Evolutionary conservation across 768 basidiomycete genomes (phyloP).

Genomic region (Clitopilus passeckerianus): DNA sequence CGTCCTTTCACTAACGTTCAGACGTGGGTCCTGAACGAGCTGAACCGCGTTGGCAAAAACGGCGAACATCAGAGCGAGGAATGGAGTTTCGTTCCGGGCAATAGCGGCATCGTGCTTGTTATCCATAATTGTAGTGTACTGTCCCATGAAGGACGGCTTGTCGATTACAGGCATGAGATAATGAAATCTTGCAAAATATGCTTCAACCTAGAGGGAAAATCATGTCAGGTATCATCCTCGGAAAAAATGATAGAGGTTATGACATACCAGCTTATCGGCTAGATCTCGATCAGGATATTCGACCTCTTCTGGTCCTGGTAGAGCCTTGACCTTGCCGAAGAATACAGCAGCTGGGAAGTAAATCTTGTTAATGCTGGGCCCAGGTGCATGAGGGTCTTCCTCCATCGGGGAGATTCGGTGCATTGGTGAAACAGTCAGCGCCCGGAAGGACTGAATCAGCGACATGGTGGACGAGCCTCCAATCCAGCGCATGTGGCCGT

Average conservation of each 20-base stretch:
- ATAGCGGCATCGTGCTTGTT: slow-evolving; percentile 47
- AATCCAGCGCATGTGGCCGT: slow-evolving; percentile 90
- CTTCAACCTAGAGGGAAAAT: slow-evolving; percentile 55
- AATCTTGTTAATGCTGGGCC: slow-evolving; percentile 76
- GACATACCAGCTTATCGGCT: slow-evolving; percentile 78
- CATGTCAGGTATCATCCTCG: slow-evolving; percentile 15
- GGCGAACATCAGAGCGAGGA: slow-evolving; percentile 80
- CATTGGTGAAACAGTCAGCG: slow-evolving; percentile 66
- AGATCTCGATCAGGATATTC: slow-evolving; percentile 83
- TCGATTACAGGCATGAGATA: slow-evolving; percentile 86
- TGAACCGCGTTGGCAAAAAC: slow-evolving; percentile 86
- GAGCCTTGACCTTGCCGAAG: slow-evolving; percentile 80
- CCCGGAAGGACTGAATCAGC: slow-evolving; percentile 82
- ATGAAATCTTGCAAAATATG: slow-evolving; percentile 85
- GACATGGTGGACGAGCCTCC: slow-evolving; percentile 92
- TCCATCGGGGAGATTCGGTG: slow-evolving; percentile 81
- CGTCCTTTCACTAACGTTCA: slow-evolving; percentile 46
- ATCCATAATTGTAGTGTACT: slow-evolving; percentile 74
- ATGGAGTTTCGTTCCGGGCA: slow-evolving; percentile 62
- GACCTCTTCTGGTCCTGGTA: slow-evolving; percentile 81
- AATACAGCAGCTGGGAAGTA: slow-evolving; percentile 88
- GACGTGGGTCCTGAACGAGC: slow-evolving; percentile 69
- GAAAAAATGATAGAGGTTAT: slow-evolving; percentile 7
- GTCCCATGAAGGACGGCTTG: slow-evolving; percentile 74
- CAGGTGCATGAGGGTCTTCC: slow-evolving; percentile 74